Base-by-base conservation (phyloP, 2,329 filamentous ascomycete species). In the Pestalotiopsis sp. region DNA sequence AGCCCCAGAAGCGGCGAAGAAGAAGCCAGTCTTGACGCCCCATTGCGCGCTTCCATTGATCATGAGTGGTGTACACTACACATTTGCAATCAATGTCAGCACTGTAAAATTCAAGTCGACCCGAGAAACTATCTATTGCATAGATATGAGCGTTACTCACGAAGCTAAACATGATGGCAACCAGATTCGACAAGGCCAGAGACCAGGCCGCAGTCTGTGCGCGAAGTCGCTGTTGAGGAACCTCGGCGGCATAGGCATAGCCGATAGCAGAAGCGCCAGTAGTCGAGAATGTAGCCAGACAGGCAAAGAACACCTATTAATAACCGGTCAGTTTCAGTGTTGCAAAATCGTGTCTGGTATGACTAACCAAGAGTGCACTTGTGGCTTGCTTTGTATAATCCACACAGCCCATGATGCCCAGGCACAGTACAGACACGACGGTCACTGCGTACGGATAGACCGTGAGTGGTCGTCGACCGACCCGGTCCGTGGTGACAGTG, bases 81-180 rank as follows among this genome's bases (percentile, higher is more conserved):
- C 0, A 6, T 52, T 17, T 6, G n/a, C 45, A n/a, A 17, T 52
- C n/a, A 23, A 52, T 23, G 17, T 52, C 1, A 52, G n/a, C 17
- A 11, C 9, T n/a, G 5, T 52, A n/a, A 17, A 52, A 4, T 9
- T 52, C 12, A 7, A 17, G 14, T 45, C 4, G 14, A 45, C 11
- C 13, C 14, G 3, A 7, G 2, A n/a, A 6, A n/a, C n/a, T 5
- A 52, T 52, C 23, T 25, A 25, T 25, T 2, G n/a, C n/a, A n/a
- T n/a, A n/a, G n/a, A n/a, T n/a, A 25, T 2, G 2, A 3, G 6
- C 45, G 5, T n/a, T 4, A 52, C 45, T 52, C 1, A 52, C 45
- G 49, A 57, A 66, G 45, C 64, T 66, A 27, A 57, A 66, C 64
- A 66, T 66, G 7, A 58, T 66, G 31, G 64, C 41, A 14, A 66